Conservation (phyloP, 768 basidiomycete genomes). For the Calocybe indica region DNA sequence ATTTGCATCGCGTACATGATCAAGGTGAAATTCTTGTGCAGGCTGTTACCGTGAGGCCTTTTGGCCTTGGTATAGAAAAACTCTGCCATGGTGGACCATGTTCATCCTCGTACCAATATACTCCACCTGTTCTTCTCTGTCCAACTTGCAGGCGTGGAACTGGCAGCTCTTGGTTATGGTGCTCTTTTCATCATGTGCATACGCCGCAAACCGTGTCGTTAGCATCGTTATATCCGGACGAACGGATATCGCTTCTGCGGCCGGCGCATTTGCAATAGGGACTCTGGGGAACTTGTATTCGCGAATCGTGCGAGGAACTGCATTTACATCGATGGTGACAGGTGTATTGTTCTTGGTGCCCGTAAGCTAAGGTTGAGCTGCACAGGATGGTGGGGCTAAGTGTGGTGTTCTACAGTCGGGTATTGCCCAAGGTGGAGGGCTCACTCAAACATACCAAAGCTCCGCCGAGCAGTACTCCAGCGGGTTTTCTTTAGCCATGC, state of each 20-base stretch:
- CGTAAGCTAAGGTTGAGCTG: constrained; percentile 36
- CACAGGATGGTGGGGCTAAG: constrained; percentile 1
- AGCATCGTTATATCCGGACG: constrained; percentile 57
- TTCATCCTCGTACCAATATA: constrained; percentile 74
- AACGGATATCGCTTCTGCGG: constrained; percentile 70
- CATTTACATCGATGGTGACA: constrained; percentile 89
- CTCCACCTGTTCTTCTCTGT: constrained; percentile 66
- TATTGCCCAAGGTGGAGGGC: constrained; percentile 68
- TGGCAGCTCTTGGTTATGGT: constrained; percentile 76
- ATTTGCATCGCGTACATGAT: background rate
- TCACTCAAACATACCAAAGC: constrained; percentile 53
- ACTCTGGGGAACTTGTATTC: constrained; percentile 81
- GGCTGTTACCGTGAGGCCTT: constrained; percentile 70
- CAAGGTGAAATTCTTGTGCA: constrained; percentile 20
- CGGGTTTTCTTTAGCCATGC: constrained; percentile 73
- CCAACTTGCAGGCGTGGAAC: constrained; percentile 68
- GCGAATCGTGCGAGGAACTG: constrained; percentile 67
- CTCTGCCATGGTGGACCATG: constrained; percentile 78
- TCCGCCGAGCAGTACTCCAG: constrained; percentile 68
- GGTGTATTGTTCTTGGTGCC: constrained; percentile 90
- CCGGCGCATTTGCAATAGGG: constrained; percentile 75
- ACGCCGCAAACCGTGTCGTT: constrained; percentile 61
- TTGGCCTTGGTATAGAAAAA: constrained; percentile 76
- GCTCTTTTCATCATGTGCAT: constrained; percentile 68
- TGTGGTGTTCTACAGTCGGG: constrained; percentile 45